Evolutionary conservation across 2,329 filamentous ascomycete genomes (phyloP).

Genomic region (Botrytis fragariae): DNA sequence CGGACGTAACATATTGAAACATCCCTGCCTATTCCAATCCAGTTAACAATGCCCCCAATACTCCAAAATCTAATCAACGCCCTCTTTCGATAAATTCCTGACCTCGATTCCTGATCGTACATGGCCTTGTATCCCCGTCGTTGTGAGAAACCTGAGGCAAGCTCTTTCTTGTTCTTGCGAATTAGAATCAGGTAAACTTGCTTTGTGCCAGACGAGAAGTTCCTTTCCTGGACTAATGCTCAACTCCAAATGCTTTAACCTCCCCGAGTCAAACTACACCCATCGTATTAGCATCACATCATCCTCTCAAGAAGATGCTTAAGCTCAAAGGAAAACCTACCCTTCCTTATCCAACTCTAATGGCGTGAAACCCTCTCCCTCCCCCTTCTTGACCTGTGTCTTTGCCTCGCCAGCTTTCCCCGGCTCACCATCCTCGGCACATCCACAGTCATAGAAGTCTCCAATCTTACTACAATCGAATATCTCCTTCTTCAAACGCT

Average conservation of each 20-base stretch:
- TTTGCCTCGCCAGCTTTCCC: conserved; percentile 37
- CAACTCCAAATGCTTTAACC: conserved; percentile 19
- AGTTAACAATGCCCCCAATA: background rate
- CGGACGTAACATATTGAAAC: background rate
- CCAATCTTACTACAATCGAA: conserved; percentile 68
- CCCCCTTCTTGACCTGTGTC: conserved; percentile 24
- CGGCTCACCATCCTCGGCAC: conserved; percentile 60
- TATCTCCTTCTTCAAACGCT: conserved; percentile 56
- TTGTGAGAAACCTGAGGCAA: background rate
- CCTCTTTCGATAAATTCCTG: background rate
- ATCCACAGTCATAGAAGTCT: conserved; percentile 71
- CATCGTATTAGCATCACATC: conserved; percentile 25
- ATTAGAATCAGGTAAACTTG: background rate
- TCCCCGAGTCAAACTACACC: conserved; percentile 30
- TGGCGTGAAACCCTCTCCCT: conserved; percentile 36
- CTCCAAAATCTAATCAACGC: conserved; percentile 2
- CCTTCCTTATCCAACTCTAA: conserved; percentile 38
- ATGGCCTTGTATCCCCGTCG: background rate
- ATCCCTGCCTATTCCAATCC: background rate
- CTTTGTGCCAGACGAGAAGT: background rate
- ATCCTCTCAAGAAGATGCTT: background rate
- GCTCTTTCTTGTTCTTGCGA: background rate
- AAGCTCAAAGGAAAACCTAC: conserved; percentile 23
- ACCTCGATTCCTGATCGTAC: background rate
- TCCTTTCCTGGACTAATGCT: background rate